A percentile compares a stretch with the other conserved stretches of the same genome.
These are phyloP conservation scores for Pyrenophora teres DNA, from an alignment of 2,329 filamentous ascomycete genomes.

Conservation along the genomic window DNA sequence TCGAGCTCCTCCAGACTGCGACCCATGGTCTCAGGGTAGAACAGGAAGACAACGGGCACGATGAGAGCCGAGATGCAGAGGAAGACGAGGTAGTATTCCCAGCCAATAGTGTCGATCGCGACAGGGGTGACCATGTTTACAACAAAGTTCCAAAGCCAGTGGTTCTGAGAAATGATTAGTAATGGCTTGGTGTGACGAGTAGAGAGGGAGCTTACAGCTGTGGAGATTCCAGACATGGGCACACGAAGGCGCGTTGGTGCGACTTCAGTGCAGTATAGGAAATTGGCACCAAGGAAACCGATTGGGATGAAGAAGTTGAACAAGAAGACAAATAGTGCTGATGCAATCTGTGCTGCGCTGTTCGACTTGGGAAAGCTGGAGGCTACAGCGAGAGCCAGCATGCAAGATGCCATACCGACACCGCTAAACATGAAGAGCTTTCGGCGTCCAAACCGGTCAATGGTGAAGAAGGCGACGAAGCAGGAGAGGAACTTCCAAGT, in stretches of 20 bases:
- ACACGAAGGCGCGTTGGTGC: slow-evolving; percentile 59
- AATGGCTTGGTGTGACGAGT: not conserved
- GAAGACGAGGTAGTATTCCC: slow-evolving; percentile 59
- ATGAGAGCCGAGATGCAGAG: slow-evolving; percentile 54
- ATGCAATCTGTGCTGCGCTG: slow-evolving; percentile 55
- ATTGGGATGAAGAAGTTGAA: slow-evolving; percentile 66
- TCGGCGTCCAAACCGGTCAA: slow-evolving; percentile 71
- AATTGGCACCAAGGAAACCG: slow-evolving; percentile 64
- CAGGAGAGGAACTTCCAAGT: slow-evolving; percentile 63
- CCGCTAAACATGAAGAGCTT: slow-evolving; percentile 60
- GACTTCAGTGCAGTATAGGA: slow-evolving; percentile 64
- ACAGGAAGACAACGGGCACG: slow-evolving; percentile 52
- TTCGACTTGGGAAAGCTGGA: slow-evolving; percentile 56
- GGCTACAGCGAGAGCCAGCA: slow-evolving; percentile 59
- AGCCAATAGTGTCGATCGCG: slow-evolving; percentile 58
- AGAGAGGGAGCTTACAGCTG: slow-evolving; percentile 41
- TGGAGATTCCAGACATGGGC: slow-evolving; percentile 62
- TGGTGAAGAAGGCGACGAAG: slow-evolving; percentile 71
- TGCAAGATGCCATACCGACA: slow-evolving; percentile 59
- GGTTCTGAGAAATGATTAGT: slow-evolving; percentile 15
- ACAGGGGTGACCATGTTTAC: slow-evolving; percentile 43
- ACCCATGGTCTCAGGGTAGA: slow-evolving; percentile 58
- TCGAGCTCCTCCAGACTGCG: slow-evolving; percentile 54
- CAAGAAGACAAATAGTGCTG: slow-evolving; percentile 62
- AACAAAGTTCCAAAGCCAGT: slow-evolving; percentile 54